Conservation (phyloP, 2,329 filamentous ascomycete species). For the Fusarium sp. region DNA sequence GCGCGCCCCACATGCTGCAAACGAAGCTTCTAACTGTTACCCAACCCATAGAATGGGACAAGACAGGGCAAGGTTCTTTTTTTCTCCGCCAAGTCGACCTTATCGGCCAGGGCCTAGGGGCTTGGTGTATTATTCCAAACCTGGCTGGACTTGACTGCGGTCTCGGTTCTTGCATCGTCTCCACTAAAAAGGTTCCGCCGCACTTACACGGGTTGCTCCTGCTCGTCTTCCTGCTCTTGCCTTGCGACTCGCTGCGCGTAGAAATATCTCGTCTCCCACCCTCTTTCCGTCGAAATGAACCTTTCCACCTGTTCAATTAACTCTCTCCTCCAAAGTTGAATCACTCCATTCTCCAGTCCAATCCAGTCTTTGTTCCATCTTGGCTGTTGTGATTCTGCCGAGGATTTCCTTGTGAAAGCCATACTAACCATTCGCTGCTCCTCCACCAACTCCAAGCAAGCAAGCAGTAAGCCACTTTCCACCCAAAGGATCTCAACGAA, state of each 20-base stretch:
- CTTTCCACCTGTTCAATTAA: conserved; percentile 23
- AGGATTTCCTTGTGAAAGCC: conserved; percentile 29
- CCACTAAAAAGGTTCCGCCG: conserved; percentile 34
- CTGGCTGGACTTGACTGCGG: conserved; percentile 11
- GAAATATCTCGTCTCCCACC: conserved; percentile 48
- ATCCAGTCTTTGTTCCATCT: conserved; percentile 17
- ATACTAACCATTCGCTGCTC: conserved; percentile 13
- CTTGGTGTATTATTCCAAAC: conserved; percentile 23
- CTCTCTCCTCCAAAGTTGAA: conserved; percentile 6
- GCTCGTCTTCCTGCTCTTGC: not conserved
- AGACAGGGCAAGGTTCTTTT: not conserved
- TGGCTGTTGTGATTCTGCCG: conserved; percentile 27
- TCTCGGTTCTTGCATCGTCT: conserved; percentile 24
- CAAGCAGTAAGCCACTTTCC: conserved; percentile 13
- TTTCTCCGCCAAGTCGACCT: conserved; percentile 36
- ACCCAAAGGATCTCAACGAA: conserved; percentile 5
- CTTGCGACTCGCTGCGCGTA: conserved; percentile 18
- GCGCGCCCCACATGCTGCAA: conserved; percentile 46
- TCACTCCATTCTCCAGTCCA: conserved; percentile 11
- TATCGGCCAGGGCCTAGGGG: conserved; percentile 36
- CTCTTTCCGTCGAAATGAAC: conserved; percentile 17
- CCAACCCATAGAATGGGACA: conserved; percentile 1
- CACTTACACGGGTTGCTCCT: conserved; percentile 42
- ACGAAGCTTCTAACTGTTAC: conserved; percentile 35
- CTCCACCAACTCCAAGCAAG: conserved; percentile 14